phyloP scores from a whole-genome alignment of 495 filamentous ascomycete genomes.

The Niebla homalea region DNA sequence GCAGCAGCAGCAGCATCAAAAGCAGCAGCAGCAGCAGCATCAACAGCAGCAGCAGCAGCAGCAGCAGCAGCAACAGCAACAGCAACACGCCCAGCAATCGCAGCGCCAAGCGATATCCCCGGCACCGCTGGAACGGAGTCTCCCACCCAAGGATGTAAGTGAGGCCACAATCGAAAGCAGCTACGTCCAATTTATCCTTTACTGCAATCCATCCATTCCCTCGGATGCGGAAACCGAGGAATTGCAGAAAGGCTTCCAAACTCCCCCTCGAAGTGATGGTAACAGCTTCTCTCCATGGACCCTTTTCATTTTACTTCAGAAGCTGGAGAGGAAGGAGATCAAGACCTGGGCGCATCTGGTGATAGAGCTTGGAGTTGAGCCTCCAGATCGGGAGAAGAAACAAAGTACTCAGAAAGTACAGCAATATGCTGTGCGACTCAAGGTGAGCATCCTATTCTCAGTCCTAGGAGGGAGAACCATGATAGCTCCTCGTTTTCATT shows the following conservation, averaged over 20 bases:
- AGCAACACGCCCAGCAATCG: background rate
- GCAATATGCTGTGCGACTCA: constrained; percentile 88
- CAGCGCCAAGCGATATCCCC: background rate
- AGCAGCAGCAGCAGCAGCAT: background rate
- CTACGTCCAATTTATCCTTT: constrained; percentile 78
- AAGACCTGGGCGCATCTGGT: constrained; percentile 95
- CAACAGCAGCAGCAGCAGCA: background rate
- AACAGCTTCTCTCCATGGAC: constrained; percentile 77
- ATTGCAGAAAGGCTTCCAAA: constrained; percentile 67
- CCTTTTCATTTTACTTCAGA: constrained; percentile 72
- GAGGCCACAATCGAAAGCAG: constrained; percentile 71
- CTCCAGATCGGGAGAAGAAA: constrained; percentile 68
- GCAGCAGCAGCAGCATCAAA: background rate
- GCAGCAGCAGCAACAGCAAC: background rate
- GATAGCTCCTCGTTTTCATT: background rate
- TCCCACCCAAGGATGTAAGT: constrained; percentile 60
- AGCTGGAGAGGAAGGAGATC: constrained; percentile 74
- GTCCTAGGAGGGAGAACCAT: background rate
- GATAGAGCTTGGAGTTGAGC: constrained; percentile 79
- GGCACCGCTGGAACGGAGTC: constrained; percentile 21
- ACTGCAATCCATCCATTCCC: constrained; percentile 75
- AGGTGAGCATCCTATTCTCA: constrained; percentile 41
- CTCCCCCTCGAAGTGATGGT: constrained; percentile 80
- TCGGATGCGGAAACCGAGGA: constrained; percentile 57
- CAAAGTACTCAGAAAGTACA: constrained; percentile 96